A percentile compares a stretch with the other conserved stretches of the same genome.
Evolutionary conservation across 257 asterid genomes (phyloP).

Genomic region (Lycium barbarum): DNA sequence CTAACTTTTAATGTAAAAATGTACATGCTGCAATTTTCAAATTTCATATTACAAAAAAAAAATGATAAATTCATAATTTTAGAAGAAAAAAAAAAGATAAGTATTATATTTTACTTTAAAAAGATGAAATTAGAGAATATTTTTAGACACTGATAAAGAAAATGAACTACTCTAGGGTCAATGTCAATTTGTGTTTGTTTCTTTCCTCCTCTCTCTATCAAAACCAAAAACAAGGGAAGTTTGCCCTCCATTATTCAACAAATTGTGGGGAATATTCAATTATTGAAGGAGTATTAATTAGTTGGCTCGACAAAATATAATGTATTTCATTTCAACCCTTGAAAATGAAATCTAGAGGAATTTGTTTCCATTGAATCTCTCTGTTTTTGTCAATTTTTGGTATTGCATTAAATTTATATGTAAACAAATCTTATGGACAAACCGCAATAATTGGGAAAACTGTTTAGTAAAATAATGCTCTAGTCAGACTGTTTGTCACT

Average conservation of each 20-base stretch:
- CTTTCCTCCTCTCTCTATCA: not conserved
- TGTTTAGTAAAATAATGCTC: no score
- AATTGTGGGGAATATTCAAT: not conserved
- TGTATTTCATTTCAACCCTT: not conserved
- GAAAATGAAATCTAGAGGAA: not conserved
- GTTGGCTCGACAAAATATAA: not conserved
- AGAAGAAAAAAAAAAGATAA: not conserved
- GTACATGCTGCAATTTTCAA: no score
- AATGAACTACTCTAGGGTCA: not conserved
- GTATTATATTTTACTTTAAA: not conserved
- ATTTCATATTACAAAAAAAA: not conserved
- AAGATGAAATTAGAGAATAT: not conserved
- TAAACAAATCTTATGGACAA: not conserved
- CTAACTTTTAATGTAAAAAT: no score
- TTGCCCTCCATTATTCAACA: not conserved
- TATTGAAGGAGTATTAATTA: conserved; percentile 8
- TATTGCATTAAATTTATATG: not conserved
- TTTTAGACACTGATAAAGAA: not conserved
- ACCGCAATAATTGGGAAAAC: not conserved
- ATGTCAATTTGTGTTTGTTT: not conserved
- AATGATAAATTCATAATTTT: not conserved
- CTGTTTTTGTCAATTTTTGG: not conserved
- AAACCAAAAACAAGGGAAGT: not conserved
- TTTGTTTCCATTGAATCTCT: not conserved
- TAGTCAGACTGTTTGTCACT: not conserved